These are phyloP conservation scores for Epichloe typhina DNA, from an alignment of 2,329 filamentous ascomycete species.

Conservation along the genomic window DNA sequence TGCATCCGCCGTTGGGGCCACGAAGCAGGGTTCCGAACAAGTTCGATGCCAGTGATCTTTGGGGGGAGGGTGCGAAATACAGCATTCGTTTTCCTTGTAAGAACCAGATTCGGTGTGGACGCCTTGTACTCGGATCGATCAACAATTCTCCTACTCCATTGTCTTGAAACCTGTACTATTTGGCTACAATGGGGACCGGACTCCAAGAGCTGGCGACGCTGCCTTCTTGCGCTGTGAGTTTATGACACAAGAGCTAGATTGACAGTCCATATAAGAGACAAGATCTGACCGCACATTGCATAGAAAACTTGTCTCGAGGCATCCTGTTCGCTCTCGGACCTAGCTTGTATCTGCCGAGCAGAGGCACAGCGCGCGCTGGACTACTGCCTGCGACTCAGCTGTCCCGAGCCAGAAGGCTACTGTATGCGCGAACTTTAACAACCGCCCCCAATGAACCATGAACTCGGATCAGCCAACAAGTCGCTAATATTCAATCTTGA, in stretches of 20 bases:
- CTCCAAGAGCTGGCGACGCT: not conserved
- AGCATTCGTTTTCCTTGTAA: no score
- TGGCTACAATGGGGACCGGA: not conserved
- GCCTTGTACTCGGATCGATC: not conserved
- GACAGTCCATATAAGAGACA: no score
- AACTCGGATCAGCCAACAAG: not conserved
- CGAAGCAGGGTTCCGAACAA: no score
- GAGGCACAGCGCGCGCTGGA: not conserved
- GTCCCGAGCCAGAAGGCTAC: not conserved
- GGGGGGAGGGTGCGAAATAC: no score
- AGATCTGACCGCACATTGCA: not conserved
- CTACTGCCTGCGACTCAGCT: not conserved
- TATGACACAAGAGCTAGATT: no score
- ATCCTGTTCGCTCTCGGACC: not conserved
- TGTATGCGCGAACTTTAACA: not conserved
- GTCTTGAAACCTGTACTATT: not conserved
- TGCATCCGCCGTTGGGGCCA: no score
- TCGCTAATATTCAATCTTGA: no score
- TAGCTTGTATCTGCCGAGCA: not conserved
- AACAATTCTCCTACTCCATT: not conserved
- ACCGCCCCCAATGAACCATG: not conserved
- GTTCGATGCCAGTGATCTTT: no score
- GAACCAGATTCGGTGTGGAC: no score
- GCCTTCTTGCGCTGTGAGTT: not conserved
- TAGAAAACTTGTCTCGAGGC: not conserved